Base-by-base conservation (phyloP, 345 rosid species). In the Durio zibethinus region DNA sequence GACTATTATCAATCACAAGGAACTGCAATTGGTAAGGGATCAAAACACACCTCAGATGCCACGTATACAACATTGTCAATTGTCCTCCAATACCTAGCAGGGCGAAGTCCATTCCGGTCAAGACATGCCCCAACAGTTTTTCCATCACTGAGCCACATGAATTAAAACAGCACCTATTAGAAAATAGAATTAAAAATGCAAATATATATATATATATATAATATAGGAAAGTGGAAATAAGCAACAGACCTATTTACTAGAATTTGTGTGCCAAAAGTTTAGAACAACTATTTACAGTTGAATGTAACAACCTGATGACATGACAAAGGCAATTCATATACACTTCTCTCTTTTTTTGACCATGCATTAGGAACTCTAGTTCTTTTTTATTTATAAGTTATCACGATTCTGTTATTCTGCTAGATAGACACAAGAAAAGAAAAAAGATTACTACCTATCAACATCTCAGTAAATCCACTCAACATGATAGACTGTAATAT, bases 61-160 rank as follows among this genome's bases (percentile, higher is more conserved):
- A 96, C 98, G 80, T 96, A 96, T 74, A 96, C 99, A 56, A 92
- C 79, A 87, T 96, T 96, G 89, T 96, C 99, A 38, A 80, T 82
- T 9, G 99, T 96, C 77, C 90, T 87, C 99, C 99, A 96, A 72
- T 96, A 96, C 80, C 99, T 87, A 84, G 99, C 99, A 59, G 99
- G 99, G 78, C 99, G 98, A 86, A 96, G 99, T 48, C 99, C 99
- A 76, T 96, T 96, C 63, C 99, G 91, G 79, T 96, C 98, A 76
- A 96, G 98, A 82, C 94, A 90, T 76, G 99, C 99, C 60, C 99
- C 99, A 68, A 96, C 97, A 83, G 97, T 96, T 89, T 96, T 96
- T 79, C 99, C 99, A 85, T 96, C 99, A 87, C 99, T 96, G 86
- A 68, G 80, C 77, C 84, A 83, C 80, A 84, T 67, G 78, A 84